Base-by-base conservation (phyloP, 495 filamentous ascomycete genomes). In the Apodospora peruviana region DNA sequence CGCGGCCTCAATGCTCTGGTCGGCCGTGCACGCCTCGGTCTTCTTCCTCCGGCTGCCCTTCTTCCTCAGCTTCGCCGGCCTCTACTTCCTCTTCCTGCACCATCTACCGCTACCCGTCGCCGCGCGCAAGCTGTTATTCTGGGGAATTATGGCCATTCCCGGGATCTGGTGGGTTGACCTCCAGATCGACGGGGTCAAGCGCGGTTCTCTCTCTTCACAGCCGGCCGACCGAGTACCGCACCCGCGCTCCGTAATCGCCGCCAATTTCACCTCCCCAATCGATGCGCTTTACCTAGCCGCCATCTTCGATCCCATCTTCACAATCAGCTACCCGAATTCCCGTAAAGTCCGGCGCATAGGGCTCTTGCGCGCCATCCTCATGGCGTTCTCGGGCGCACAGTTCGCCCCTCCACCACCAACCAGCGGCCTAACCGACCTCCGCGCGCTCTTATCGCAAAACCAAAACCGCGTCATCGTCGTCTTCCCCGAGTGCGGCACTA, bases 141-240 rank as follows among this genome's bases (percentile, higher is more conserved):
- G 94, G 91, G 75, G 81, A 40, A 79, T 97, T 37, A 76, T 99
- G 16, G 84, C 81, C 24, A 84, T 90, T 19, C 87, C 90, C 0
- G 91, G 91, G 17, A 84, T 96, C 32, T 97, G 93, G 91, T 97
- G 91, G 91, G 85, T 96, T 42, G 93, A 97, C 67, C 74, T 99
- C 1, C 91, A 96, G 58, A 85, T 99, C 36, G 93, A 97, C 62
- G 90, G 91, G 24, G 93, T 99, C 29, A 85, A 85, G 67, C 90
- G 88, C 73, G 93, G 93, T 74, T 72, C 73, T 8, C 64, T 81
- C 21, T 73, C 70, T 22, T 70, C 73, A 52, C 81, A 87, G 61
- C 74, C 85, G 46, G 66, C 76, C 29, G 77, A 69, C 2, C 79
- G 86, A 14, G 78, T 97, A 1, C 94, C 93, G 0, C 79, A 82